Evolutionary conservation across 179 eudicot genomes (phyloP).

Genomic region (Corrigiola litoralis): DNA sequence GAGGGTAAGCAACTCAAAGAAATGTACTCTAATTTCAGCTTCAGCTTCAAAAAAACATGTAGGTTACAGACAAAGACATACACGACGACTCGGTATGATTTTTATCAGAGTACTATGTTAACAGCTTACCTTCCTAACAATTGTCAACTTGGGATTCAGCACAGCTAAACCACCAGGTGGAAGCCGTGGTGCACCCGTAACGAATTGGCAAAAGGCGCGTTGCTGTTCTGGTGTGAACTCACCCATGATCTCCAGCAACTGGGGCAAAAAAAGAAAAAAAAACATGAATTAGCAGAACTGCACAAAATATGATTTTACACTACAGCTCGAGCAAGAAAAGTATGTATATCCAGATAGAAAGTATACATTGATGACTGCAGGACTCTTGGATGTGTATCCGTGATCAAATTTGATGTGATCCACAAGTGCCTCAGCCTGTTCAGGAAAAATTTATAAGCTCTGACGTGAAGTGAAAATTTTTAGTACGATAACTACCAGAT

Average conservation of each 20-base stretch:
- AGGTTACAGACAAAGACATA: too few relatives aligned
- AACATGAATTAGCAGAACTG: background rate
- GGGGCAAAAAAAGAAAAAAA: constrained; percentile 4
- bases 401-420: constrained; percentile 98
- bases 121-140: constrained; percentile 85
- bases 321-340: background rate
- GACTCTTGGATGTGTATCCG: constrained; percentile 98
- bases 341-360: background rate
- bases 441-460: constrained; percentile 9
- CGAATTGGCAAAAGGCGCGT: constrained; percentile 96
- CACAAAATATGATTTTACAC: background rate
- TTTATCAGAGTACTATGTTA: background rate
- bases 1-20: too few relatives aligned
- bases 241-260: constrained; percentile 99
- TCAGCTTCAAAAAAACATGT: too few relatives aligned
- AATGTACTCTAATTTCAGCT: too few relatives aligned
- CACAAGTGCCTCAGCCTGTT: constrained; percentile 82
- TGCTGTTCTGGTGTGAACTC: constrained; percentile 95
- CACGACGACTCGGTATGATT: too few relatives aligned
- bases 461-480: background rate
- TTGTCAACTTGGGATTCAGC: constrained; percentile 88
- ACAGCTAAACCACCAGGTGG: constrained; percentile 99
- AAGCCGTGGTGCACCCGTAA: constrained; percentile 98
- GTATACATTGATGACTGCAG: constrained; percentile 75
- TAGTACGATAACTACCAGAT: background rate